Evolutionary conservation across 1,284 basidiomycete species (phyloP), one percentile per base, ranked within the genome.

Genomic region (Meripilus lineatus): DNA sequence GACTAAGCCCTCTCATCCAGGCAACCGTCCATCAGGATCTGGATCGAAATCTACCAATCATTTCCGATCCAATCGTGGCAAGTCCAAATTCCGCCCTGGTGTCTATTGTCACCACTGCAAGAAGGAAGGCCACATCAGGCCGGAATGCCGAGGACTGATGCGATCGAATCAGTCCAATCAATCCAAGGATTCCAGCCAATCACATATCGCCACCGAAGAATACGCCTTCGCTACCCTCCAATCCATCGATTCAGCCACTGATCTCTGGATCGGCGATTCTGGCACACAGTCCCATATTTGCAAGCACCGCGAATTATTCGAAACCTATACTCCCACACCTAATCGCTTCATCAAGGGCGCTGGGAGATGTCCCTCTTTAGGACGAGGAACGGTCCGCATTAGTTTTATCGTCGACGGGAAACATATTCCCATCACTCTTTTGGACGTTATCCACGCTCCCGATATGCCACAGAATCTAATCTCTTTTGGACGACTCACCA

Each of bases 381-480:
- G 49, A 22, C 46, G 35, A 37, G 57, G 56, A 21, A 47, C 47
- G 1, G 43, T 53, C 32, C 14, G 28, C 13, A 4, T 63, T 41
- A 20, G 38, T 28, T 50, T 54, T 41, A 4, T 21, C 14, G 22
- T 43, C 22, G 42, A 38, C 4, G 46, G 48, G 14, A 44, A 44
- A 24, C 17, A 23, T n/a, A n/a, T n/a, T n/a, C n/a, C 34, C 51
- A 36, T 59, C 61, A 1, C 42, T 61, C 17, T 45, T 55, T 56
- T 44, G 15, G 47, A 67, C 42, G 56, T 59, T 0, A 32, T 66
- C 1, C 60, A 68, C 42, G 57, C 57, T 8, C 68, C 66, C 2
- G 47, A 50, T 18, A 50, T 61, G 13, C 58, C 55, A 0, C 57
- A 61, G 44, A 68, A 67, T 36, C 58, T 69, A 1, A 50, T 70